Base-by-base conservation (phyloP, 2,329 filamentous ascomycete genomes). In the Blastomyces percursus region DNA sequence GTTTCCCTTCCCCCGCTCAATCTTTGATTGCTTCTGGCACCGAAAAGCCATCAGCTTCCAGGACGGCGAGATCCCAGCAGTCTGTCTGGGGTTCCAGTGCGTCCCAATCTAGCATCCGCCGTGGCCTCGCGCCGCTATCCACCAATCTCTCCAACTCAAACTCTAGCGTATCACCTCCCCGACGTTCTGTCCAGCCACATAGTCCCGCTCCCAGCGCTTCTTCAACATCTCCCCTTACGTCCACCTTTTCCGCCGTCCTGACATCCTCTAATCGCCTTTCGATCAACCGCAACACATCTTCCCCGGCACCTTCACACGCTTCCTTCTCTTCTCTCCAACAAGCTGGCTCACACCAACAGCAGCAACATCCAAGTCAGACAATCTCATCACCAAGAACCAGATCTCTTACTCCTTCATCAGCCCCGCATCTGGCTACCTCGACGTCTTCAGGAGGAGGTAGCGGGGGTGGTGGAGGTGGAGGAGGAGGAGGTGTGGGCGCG, bases 101-200 rank as follows among this genome's bases (percentile, higher is more conserved):
- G 73, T 80, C 80, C 72, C 80, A 81, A 72, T 78, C 81, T 69
- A 78, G 74, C 74, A 75, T 79, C 73, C 82, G 82, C 71, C 81
- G 83, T 75, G 79, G 79, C 69, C 76, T 82, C 72, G 79, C 83
- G 69, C 82, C 83, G 72, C 81, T 85, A 70, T 80, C 82, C 68
- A 84, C 80, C 64, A 77, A 79, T 69, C 71, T 79, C 66, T 77
- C 76, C 63, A 74, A 71, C 60, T 71, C 74, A 66, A 74, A 76
- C 63, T 71, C 70, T 67, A 69, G 71, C 67, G 73, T 74, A 67
- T 76, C 77, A 67, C 73, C 76, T 64, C 72, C 73, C 67, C 76
- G 77, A 72, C 76, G 76, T 56, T 68, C 71, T 69, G 76, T 75
- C 66, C 75, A 78, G 69, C 79, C 79, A 59, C 78, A 75, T 68